These are phyloP conservation scores for Xylariaceae sp. DNA, from an alignment of 2,329 filamentous ascomycete species.

Conservation along the genomic window DNA sequence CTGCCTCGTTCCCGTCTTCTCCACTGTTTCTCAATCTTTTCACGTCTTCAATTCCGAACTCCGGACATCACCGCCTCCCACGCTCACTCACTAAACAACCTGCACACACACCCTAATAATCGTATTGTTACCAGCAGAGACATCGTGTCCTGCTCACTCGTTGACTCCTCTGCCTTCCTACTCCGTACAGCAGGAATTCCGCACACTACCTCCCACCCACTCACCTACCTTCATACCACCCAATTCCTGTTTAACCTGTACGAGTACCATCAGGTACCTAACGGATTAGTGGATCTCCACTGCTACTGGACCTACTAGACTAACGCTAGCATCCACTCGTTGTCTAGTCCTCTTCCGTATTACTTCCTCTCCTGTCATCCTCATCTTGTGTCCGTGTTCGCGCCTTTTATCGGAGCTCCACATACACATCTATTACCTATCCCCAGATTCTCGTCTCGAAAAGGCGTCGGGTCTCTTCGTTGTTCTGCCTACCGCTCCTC, in stretches of 20 bases:
- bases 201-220: no score
- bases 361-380: neutral
- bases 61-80: conserved; percentile 19
- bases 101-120: no score
- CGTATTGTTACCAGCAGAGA: no score
- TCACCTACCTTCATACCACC: no score
- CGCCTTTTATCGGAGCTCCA: conserved; percentile 26
- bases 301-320: no score
- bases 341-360: neutral
- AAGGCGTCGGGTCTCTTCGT: conserved; percentile 3
- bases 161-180: neutral
- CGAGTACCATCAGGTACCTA: no score
- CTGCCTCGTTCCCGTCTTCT: conserved; percentile 9
- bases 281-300: no score
- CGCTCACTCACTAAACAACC: neutral
- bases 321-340: conserved; percentile 9
- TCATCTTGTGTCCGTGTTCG: conserved; percentile 6
- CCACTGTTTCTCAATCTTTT: conserved; percentile 14
- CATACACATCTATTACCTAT: neutral
- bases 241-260: no score
- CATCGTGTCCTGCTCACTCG: neutral
- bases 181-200: conserved; percentile 2
- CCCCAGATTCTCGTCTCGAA: conserved; percentile 9
- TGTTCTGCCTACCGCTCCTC: neutral
- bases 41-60: conserved; percentile 6